Base-by-base conservation (phyloP, 805 yeast genomes). In the Zygosaccharomyces bisporus region DNA sequence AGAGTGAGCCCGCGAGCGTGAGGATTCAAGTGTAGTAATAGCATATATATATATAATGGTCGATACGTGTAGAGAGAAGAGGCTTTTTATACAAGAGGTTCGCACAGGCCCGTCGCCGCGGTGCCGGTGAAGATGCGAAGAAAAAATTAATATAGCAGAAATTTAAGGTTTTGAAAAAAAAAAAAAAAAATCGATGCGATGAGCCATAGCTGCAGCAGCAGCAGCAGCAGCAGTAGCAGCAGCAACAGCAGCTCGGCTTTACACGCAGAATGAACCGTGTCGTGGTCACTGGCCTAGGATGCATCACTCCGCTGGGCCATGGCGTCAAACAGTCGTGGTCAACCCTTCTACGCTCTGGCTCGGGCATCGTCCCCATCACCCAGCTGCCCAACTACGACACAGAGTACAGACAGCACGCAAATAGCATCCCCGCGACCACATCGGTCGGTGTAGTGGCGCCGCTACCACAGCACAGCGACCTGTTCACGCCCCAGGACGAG, bases 281-380 rank as follows among this genome's bases (percentile, higher is more conserved):
- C 0, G 97, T 91, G 1, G 83, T 91, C 1, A 93, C 99, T 0
- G 99, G 99, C 0, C 60, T 93, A 6, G 98, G 98, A 0, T 67
- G 86, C 20, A 77, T 90, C 1, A 79, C 93, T 0, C 99, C 99
- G 0, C 67, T 93, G 3, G 98, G 97, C 0, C 79, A 80, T 4
- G 90, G 89, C 0, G 74, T 71, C 3, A 55, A 56, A 12, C 63
- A 61, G 10, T 65, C 78, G 3, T 86, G 91, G 90, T 40, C 60
- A 2, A 69, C 69, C 13, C 61, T 85, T 4, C 55, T 84, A 1
- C 65, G 66, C 0, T 72, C 77, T 0, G 61, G 73, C 45, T 75
- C 83, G 13, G 91, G 93, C 0, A 56, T 85, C 2, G 66, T 77
- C 1, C 76, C 86, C 4, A 80, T 88, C 1, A 52, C 66, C 0